Evolutionary conservation across 768 basidiomycete genomes (phyloP), one percentile per base, ranked within the genome.

Genomic region (Antrodiella citrinella): DNA sequence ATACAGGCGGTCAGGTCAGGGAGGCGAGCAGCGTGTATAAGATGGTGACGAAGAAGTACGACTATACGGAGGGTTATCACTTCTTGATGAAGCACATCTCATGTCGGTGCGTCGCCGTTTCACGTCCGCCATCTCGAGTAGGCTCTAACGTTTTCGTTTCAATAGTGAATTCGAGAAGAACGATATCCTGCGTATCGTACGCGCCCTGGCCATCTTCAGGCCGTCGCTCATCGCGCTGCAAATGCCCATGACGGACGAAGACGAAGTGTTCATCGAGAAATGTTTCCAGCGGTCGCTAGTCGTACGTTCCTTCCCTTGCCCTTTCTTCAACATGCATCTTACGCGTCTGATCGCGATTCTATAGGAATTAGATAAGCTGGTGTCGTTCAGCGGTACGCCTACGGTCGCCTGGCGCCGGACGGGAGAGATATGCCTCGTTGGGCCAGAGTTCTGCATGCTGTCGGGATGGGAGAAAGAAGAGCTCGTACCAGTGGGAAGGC

Each of bases 341-440:
- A 13, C 46, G 20, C n/a, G n/a, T n/a, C 21, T 44, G 52, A n/a
- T 15, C 30, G 30, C 15, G 30, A 15, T 7, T 44, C n/a, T 20
- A 19, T 39, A 95, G 91, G 95, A 98, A 72, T 77, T 97, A 50
- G 91, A 96, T 68, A 97, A 96, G 69, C 77, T 98, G 54, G 96
- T 98, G 52, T 92, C 91, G 47, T 96, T 90, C 66, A 94, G 88
- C 58, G 95, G 95, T 10, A 98, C 95, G 23, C 95, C 95, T 2
- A 98, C 95, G 1, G 92, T 94, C 39, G 89, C 95, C 10, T 99
- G 95, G 95, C 84, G 96, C 42, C 78, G 96, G 46, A 99, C 96
- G 18, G 96, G 96, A 59, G 96, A 99, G 69, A 93, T 99, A 21
- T 94, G 92, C 62, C 82, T 96, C 43, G 96, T 93, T 44, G 94